Conservation (phyloP, 2,329 filamentous ascomycete species). For the Diatrype stigma region DNA sequence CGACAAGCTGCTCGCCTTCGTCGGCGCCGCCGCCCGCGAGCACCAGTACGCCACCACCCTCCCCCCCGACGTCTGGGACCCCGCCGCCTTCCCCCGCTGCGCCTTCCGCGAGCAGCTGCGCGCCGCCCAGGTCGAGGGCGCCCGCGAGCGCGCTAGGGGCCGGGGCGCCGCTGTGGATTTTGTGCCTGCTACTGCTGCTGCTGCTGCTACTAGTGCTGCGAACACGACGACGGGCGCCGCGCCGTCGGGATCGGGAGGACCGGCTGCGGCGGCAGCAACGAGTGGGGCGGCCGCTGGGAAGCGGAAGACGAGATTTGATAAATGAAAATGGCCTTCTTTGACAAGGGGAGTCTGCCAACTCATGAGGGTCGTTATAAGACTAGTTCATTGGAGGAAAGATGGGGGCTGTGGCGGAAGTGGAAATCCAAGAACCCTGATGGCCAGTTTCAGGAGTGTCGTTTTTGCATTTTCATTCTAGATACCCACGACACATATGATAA, state of each 20-base stretch:
- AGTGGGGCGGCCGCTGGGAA: slow-evolving; percentile 17
- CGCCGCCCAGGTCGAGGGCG: slow-evolving; percentile 42
- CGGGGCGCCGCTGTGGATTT: slow-evolving; percentile 47
- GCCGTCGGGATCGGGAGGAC: background rate
- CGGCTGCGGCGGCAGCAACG: too few relatives aligned
- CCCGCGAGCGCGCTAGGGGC: slow-evolving; percentile 40
- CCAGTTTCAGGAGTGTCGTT: too few relatives aligned
- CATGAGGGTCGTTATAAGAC: too few relatives aligned
- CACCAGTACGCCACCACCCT: slow-evolving; percentile 65
- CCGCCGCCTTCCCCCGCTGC: slow-evolving; percentile 49
- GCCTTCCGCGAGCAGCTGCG: slow-evolving; percentile 49
- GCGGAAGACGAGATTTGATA: slow-evolving; percentile 32
- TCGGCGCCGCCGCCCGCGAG: slow-evolving; percentile 42
- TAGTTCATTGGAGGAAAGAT: too few relatives aligned
- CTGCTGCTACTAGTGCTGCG: slow-evolving; percentile 20
- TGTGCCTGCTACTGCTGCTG: slow-evolving; percentile 31
- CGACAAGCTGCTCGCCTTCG: slow-evolving; percentile 69
- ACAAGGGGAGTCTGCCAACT: background rate
- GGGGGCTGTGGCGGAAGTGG: too few relatives aligned
- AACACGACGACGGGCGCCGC: background rate
- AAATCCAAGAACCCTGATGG: too few relatives aligned
- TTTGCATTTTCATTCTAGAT: too few relatives aligned
- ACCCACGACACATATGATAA: too few relatives aligned
- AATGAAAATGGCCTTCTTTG: slow-evolving; percentile 10
- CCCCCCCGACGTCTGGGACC: slow-evolving; percentile 53